Percentiles rank a stretch among this genome's conserved stretches.
Conservation (phyloP, 768 basidiomycete species). For the Mycena venus region DNA sequence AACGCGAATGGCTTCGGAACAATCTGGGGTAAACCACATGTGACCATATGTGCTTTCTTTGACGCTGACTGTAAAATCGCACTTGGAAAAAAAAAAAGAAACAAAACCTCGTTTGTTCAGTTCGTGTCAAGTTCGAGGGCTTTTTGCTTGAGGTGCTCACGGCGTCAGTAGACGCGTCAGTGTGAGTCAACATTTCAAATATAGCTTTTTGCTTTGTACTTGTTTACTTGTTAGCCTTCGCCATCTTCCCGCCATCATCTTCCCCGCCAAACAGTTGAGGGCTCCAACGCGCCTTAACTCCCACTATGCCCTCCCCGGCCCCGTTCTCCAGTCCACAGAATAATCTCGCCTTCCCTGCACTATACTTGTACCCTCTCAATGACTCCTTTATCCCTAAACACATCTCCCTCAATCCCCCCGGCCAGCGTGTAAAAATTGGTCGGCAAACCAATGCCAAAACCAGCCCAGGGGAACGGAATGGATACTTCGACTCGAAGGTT, state of each 20-base stretch:
- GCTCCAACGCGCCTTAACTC: conserved; percentile 17
- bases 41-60: no score
- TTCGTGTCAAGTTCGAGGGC: no score
- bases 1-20: no score
- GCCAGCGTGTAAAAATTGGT: conserved; percentile 89
- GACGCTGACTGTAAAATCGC: no score
- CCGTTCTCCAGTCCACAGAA: conserved; percentile 28
- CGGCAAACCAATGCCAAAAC: conserved; percentile 97
- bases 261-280: no score
- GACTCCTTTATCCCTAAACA: conserved; percentile 96
- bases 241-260: neutral
- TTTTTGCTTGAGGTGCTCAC: no score
- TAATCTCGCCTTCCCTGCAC: conserved; percentile 46
- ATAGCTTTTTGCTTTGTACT: no score
- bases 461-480: conserved; percentile 91
- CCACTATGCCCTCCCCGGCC: conserved; percentile 29
- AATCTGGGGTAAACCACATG: no score
- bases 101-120: no score
- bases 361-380: conserved; percentile 91
- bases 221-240: conserved; percentile 16
- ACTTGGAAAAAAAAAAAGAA: no score
- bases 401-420: conserved; percentile 75
- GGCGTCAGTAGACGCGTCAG: no score
- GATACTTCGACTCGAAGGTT: conserved; percentile 97
- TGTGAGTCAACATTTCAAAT: no score